These are phyloP conservation scores for Chenopodium album DNA, from an alignment of 148 eudicot genomes.

Conservation along the genomic window DNA sequence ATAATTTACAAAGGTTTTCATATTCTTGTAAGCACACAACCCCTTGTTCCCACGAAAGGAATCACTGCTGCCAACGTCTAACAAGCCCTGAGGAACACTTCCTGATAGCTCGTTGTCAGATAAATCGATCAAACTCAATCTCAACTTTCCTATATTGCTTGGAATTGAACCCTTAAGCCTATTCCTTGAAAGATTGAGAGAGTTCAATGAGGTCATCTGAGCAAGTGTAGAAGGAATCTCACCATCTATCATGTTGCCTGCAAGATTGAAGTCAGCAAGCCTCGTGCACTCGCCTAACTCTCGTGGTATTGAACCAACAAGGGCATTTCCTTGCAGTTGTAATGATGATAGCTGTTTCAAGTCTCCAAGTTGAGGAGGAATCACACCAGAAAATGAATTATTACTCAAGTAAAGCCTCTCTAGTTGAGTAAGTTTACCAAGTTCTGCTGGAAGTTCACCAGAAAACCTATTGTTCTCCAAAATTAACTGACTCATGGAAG, in stretches of 20 bases:
- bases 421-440: conserved; percentile 51
- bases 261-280: conserved; percentile 74
- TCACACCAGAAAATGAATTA: conserved; percentile 69
- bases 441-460: conserved; percentile 66
- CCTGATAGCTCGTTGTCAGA: conserved; percentile 78
- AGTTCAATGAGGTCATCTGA: conserved; percentile 57
- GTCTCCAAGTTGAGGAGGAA: conserved; percentile 56
- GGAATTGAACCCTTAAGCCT: conserved; percentile 64
- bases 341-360: conserved; percentile 63
- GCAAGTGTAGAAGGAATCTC: conserved; percentile 57
- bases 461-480: conserved; percentile 65
- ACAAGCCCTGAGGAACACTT: conserved; percentile 47
- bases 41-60: conserved; percentile 68
- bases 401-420: conserved; percentile 59
- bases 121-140: conserved; percentile 67
- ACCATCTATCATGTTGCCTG: conserved; percentile 56
- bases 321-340: conserved; percentile 55
- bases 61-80: conserved; percentile 52
- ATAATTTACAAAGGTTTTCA: conserved; percentile 17
- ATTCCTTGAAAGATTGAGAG: conserved; percentile 82
- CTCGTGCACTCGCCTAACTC: conserved; percentile 56
- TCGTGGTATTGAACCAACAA: conserved; percentile 65
- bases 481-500: conserved; percentile 47
- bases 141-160: conserved; percentile 50
- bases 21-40: conserved; percentile 50